phyloP scores from a whole-genome alignment of 2,329 filamentous ascomycete species.

The Penicillium vulpinum region DNA sequence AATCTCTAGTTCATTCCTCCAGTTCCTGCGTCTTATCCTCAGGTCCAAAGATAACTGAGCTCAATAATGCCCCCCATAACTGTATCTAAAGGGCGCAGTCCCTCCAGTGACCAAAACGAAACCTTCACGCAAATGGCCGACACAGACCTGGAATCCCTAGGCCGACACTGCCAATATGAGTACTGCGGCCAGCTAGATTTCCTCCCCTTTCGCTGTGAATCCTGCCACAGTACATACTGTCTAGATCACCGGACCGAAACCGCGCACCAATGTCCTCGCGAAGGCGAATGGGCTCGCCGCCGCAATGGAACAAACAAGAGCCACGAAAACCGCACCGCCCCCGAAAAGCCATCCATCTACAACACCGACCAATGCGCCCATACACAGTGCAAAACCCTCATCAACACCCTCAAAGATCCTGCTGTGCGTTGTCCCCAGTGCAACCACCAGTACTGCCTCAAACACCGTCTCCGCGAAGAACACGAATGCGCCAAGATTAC shows the following conservation, averaged over 20 bases:
- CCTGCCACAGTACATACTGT: slow-evolving; percentile 81
- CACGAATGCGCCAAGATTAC: slow-evolving; percentile 79
- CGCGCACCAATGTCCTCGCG: slow-evolving; percentile 67
- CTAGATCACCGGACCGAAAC: slow-evolving; percentile 89
- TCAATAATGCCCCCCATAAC: slow-evolving; percentile 29
- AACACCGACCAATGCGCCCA: slow-evolving; percentile 55
- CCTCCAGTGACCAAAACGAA: slow-evolving; percentile 16
- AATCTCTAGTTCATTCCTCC: slow-evolving; percentile 5
- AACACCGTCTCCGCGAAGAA: slow-evolving; percentile 59
- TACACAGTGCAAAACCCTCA: slow-evolving; percentile 52
- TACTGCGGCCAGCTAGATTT: slow-evolving; percentile 97
- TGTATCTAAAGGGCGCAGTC: slow-evolving; percentile 20
- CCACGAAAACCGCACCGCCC: slow-evolving; percentile 30
- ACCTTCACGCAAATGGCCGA: slow-evolving; percentile 50
- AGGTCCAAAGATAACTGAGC: not conserved
- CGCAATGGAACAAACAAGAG: slow-evolving; percentile 32
- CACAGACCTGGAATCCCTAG: slow-evolving; percentile 80
- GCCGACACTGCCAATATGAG: slow-evolving; percentile 84
- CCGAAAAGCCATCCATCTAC: slow-evolving; percentile 56
- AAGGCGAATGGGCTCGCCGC: slow-evolving; percentile 61
- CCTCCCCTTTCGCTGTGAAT: slow-evolving; percentile 90
- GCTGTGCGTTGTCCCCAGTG: slow-evolving; percentile 54
- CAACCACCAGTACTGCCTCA: slow-evolving; percentile 52
- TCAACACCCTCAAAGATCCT: slow-evolving; percentile 53
- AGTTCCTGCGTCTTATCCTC: not conserved